Evolutionary conservation across 805 yeast genomes (phyloP).

Genomic region (Myxozyma vanderwaltii): DNA sequence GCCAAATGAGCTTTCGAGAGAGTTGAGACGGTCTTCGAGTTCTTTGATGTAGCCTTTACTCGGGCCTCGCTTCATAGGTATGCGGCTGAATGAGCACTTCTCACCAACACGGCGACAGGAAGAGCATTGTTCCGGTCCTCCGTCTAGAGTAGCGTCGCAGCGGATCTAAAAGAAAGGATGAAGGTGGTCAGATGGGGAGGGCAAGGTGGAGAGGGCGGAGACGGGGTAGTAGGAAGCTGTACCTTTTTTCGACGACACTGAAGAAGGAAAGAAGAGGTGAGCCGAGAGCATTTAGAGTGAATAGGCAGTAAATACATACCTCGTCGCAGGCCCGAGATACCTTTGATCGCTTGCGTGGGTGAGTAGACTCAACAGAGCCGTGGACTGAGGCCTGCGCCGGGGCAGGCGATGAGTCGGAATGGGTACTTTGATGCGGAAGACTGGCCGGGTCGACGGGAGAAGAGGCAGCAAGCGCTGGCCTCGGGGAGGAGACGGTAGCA

Average conservation of each 20-base stretch:
- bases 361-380: neutral
- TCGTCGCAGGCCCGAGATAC: slow-evolving; percentile 62
- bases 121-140: slow-evolving; percentile 46
- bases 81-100: slow-evolving; percentile 56
- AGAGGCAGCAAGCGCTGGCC: neutral
- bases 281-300: neutral
- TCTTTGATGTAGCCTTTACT: slow-evolving; percentile 50
- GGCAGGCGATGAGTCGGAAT: neutral
- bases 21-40: slow-evolving; percentile 37
- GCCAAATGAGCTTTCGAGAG: slow-evolving; percentile 32
- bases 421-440: neutral
- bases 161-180: slow-evolving; percentile 45
- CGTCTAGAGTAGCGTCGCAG: slow-evolving; percentile 44
- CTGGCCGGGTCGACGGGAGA: neutral
- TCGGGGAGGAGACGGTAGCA: neutral
- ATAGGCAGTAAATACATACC: slow-evolving; percentile 29
- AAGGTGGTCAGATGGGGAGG: slow-evolving; percentile 1
- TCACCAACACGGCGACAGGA: slow-evolving; percentile 57
- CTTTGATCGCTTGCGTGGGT: slow-evolving; percentile 54
- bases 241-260: slow-evolving; percentile 50
- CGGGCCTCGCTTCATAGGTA: slow-evolving; percentile 66
- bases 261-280: neutral
- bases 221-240: slow-evolving; percentile 28
- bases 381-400: neutral
- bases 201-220: neutral